phyloP scores from a whole-genome alignment of 805 yeast genomes.

The Barnettozyma vustinii region DNA sequence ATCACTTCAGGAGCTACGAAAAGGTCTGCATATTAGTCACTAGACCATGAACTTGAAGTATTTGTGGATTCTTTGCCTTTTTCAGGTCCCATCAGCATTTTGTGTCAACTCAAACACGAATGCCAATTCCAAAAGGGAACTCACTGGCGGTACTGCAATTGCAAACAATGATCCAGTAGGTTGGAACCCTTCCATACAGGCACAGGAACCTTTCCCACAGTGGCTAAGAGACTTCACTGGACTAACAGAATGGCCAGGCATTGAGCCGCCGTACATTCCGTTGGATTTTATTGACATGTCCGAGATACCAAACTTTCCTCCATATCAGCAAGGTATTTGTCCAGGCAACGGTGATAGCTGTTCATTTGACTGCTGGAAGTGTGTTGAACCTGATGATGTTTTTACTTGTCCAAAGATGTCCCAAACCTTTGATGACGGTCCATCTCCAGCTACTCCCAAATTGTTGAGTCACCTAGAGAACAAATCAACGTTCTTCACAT shows the following conservation, averaged over 20 bases:
- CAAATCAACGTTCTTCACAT: slow-evolving; percentile 75
- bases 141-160: background rate
- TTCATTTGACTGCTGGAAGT: slow-evolving; percentile 81
- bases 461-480: slow-evolving; percentile 49
- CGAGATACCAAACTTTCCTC: slow-evolving; percentile 43
- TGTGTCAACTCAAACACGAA: background rate
- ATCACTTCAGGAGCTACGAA: background rate
- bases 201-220: slow-evolving; percentile 54
- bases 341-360: slow-evolving; percentile 50
- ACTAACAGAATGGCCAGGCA: slow-evolving; percentile 74
- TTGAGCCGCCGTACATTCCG: slow-evolving; percentile 84
- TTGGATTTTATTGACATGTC: slow-evolving; percentile 60
- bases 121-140: background rate
- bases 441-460: slow-evolving; percentile 62
- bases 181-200: slow-evolving; percentile 22
- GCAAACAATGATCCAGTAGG: slow-evolving; percentile 20
- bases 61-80: background rate
- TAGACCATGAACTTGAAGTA: background rate
- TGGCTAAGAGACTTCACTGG: slow-evolving; percentile 82
- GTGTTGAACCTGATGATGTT: slow-evolving; percentile 72
- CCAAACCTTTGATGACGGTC: slow-evolving; percentile 96
- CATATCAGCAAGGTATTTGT: slow-evolving; percentile 58
- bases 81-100: background rate
- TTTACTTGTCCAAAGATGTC: slow-evolving; percentile 67
- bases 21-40: background rate